Evolutionary conservation across 176 grass and related monocot species (phyloP), one percentile per base, ranked within the genome.

Genomic region (Carex kokanica): DNA sequence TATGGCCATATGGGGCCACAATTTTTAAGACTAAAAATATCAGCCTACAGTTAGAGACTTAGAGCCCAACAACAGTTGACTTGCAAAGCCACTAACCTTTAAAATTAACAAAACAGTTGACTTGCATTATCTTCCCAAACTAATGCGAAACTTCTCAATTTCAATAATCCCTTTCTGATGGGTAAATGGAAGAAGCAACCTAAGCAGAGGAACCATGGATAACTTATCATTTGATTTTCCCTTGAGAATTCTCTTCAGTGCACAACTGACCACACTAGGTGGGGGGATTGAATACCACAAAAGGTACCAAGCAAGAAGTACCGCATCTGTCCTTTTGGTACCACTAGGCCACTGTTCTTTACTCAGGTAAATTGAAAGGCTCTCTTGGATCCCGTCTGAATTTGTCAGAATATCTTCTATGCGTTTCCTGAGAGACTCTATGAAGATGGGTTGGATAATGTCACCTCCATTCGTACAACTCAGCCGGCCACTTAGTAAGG

Each of bases 251-350:
- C 77, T 93, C 61, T 90, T 58, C 8, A 93, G 52, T 68, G 84
- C 88, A 13, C 78, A 86, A 51, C 78, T 78, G n/a, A 98, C 89
- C 84, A 90, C 29, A 86, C 86, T 57, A 73, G 91, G 86, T 57
- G 92, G 86, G 12, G 95, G 95, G 67, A 98, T 98, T 78, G 54
- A 87, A 84, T 91, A 90, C 95, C 95, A 95, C 32, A 93, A 81
- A 84, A 98, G 95, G 86, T 98, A 98, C 88, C 92, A 98, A 34
- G 90, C 88, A 54, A 98, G 90, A 78, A 90, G 78, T 16, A 90
- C 84, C 0, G 56, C 83, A 52, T 98, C 85, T 6, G 58, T 38
- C 78, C 73, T 77, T 24, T 63, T 49, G 10, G 29, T 36, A 18
- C 84, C 95, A 1, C 40, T 91, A 53, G 95, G 93, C 91, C 92